Conservation (phyloP, 2,329 filamentous ascomycete genomes). For the Ophiostoma tasmaniense region DNA sequence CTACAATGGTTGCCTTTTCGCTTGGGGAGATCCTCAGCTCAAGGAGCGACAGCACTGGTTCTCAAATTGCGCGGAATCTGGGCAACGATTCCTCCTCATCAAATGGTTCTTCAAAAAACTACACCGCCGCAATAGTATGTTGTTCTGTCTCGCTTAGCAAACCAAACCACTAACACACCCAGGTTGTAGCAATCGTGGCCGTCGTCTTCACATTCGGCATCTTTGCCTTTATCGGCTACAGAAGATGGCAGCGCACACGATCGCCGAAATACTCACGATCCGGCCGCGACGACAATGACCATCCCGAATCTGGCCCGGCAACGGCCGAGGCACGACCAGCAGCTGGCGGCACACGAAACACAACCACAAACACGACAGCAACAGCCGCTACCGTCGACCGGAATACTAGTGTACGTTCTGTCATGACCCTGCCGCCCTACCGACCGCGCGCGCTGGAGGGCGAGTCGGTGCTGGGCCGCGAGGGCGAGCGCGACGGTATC, state of each 20-base stretch:
- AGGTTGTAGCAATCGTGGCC: not conserved
- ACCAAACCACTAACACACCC: not conserved
- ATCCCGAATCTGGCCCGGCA: conserved; percentile 14
- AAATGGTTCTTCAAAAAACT: not conserved
- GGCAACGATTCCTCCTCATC: not conserved
- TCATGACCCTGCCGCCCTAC: conserved; percentile 89
- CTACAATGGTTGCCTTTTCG: not conserved
- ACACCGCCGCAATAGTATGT: conserved; percentile 11
- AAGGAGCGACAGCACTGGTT: not conserved
- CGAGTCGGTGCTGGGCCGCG: conserved; percentile 76
- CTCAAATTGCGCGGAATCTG: not conserved
- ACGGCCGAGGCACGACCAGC: conserved; percentile 14
- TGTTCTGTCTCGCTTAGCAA: not conserved
- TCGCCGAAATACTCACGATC: conserved; percentile 20
- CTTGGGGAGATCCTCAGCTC: not conserved
- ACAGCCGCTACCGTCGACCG: conserved; percentile 52
- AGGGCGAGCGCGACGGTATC: conserved; percentile 85
- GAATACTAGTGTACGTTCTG: conserved; percentile 79
- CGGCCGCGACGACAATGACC: conserved; percentile 23
- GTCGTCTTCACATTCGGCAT: not conserved
- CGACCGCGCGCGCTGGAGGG: conserved; percentile 61
- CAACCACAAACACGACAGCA: not conserved
- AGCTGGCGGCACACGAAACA: not conserved
- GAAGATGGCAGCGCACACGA: conserved; percentile 11
- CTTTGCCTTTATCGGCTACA: conserved; percentile 9